A percentile compares a stretch with the other conserved stretches of the same genome.
These are phyloP conservation scores for Gossypium australe DNA, from an alignment of 345 rosid genomes.

Conservation along the genomic window DNA sequence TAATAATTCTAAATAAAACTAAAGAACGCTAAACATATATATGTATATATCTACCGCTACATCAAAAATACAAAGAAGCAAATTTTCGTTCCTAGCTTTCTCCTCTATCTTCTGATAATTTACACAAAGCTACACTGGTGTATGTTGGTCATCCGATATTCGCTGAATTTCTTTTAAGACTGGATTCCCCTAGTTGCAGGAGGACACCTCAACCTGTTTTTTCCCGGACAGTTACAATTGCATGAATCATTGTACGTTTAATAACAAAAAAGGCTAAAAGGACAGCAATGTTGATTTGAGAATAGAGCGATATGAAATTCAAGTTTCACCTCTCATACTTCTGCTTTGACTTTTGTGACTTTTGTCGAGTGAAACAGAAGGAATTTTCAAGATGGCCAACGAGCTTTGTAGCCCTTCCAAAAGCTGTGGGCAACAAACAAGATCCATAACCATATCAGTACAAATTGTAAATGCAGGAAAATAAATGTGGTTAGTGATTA, in stretches of 20 bases:
- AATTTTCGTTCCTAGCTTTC: constrained; percentile 33
- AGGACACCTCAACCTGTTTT: constrained; percentile 43
- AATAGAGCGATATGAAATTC: background rate
- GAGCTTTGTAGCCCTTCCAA: constrained; percentile 96
- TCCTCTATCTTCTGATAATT: constrained; percentile 27
- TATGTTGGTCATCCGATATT: constrained; percentile 14
- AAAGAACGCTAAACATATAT: constrained; percentile 34
- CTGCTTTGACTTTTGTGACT: constrained; percentile 50
- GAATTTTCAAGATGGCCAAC: constrained; percentile 69
- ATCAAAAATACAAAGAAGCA: constrained; percentile 33
- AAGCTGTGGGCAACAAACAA: constrained; percentile 38
- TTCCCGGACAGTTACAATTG: constrained; percentile 15
- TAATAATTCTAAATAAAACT: constrained; percentile 14
- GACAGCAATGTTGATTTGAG: background rate
- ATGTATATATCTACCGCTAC: constrained; percentile 33
- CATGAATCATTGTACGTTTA: background rate
- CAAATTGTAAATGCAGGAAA: background rate
- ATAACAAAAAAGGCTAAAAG: background rate
- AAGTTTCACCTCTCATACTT: constrained; percentile 39
- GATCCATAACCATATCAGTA: background rate
- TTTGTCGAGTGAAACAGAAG: constrained; percentile 64
- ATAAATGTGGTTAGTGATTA: background rate
- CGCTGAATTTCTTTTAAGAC: constrained; percentile 10
- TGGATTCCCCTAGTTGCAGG: constrained; percentile 1
- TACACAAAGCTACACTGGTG: constrained; percentile 35